Percentiles rank a stretch among this genome's conserved stretches.
phyloP scores from a whole-genome alignment of 1,284 basidiomycete genomes.

The Lentinus polychrous region DNA sequence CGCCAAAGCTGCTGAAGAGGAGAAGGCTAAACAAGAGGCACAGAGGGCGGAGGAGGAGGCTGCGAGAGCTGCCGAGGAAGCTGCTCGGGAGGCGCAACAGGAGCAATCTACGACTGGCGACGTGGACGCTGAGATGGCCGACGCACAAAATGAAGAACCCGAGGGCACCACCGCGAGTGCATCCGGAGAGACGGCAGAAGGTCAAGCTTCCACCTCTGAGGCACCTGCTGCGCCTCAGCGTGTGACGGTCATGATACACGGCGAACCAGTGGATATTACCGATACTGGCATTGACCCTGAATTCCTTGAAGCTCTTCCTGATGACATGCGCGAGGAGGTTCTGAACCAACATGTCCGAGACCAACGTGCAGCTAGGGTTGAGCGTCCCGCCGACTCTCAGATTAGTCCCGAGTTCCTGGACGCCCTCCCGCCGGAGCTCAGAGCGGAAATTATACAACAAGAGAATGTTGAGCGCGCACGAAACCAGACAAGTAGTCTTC shows the following conservation, averaged over 20 bases:
- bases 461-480: conserved; percentile 80
- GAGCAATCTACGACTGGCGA: conserved; percentile 19
- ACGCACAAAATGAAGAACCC: conserved; percentile 16
- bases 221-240: conserved; percentile 36
- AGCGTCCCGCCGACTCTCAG: conserved; percentile 73
- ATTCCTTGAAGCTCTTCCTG: conserved; percentile 95
- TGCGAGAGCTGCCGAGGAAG: conserved; percentile 23
- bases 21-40: conserved; percentile 21
- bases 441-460: conserved; percentile 95
- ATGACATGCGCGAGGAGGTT: conserved; percentile 98
- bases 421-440: conserved; percentile 92
- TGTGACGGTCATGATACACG: conserved; percentile 85
- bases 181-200: background rate
- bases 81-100: conserved; percentile 22
- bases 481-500: conserved; percentile 24
- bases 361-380: conserved; percentile 68
- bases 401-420: conserved; percentile 96
- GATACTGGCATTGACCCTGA: conserved; percentile 98
- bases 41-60: conserved; percentile 15
- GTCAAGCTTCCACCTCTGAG: background rate
- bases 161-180: background rate
- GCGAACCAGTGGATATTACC: conserved; percentile 94
- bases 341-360: conserved; percentile 96
- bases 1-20: conserved; percentile 20
- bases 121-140: conserved; percentile 37